A percentile compares a stretch with the other conserved stretches of the same genome.
Evolutionary conservation across 1,139 yeast genomes (phyloP).

Genomic region (Meyerozyma athensensis): DNA sequence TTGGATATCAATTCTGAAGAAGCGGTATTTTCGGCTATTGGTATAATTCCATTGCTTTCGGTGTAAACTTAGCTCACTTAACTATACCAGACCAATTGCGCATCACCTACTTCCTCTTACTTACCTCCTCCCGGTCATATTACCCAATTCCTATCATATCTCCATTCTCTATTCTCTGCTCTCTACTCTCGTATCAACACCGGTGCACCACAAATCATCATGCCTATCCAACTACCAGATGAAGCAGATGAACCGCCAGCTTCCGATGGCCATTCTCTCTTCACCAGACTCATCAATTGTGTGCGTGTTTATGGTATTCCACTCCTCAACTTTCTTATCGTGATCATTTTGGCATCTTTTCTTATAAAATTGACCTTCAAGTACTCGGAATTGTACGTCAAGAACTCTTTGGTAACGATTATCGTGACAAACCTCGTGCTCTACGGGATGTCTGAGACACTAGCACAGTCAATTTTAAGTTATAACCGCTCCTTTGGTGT

Average conservation of each 20-base stretch:
- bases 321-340: slow-evolving; percentile 48
- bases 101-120: not conserved
- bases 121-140: not conserved
- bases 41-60: too few relatives aligned
- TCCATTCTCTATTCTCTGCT: not conserved
- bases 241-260: not conserved
- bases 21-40: too few relatives aligned
- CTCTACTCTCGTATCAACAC: not conserved
- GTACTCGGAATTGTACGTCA: slow-evolving; percentile 62
- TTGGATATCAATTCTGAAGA: too few relatives aligned
- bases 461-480: slow-evolving; percentile 70
- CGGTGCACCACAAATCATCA: not conserved
- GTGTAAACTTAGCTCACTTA: not conserved
- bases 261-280: slow-evolving; percentile 4
- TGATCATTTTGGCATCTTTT: slow-evolving; percentile 44
- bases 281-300: slow-evolving; percentile 29
- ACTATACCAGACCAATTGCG: too few relatives aligned
- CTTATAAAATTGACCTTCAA: slow-evolving; percentile 50
- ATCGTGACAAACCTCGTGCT: slow-evolving; percentile 77
- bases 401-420: slow-evolving; percentile 68
- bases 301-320: slow-evolving; percentile 43
- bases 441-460: slow-evolving; percentile 82
- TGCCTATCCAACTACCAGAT: not conserved
- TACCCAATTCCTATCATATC: not conserved
- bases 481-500: slow-evolving; percentile 23